Evolutionary conservation across 2,329 filamentous ascomycete genomes (phyloP).

Genomic region (Nigrograna mackinnonii): DNA sequence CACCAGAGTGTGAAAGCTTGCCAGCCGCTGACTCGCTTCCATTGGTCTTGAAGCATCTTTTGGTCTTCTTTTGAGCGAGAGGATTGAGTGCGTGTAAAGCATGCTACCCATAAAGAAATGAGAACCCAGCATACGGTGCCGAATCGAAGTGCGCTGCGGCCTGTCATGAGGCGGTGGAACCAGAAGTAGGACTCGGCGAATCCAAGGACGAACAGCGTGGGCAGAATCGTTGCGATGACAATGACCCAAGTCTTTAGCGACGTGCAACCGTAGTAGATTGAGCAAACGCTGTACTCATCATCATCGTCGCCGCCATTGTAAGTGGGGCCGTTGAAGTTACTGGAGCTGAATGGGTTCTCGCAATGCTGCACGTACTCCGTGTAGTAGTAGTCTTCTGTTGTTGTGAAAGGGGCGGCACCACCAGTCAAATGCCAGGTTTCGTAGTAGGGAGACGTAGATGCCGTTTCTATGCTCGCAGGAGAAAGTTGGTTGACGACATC

Average conservation of each 20-base stretch:
- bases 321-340: constrained; percentile 8
- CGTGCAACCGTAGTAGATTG: constrained; percentile 17
- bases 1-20: constrained; percentile 36
- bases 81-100: constrained; percentile 36
- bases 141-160: constrained; percentile 29
- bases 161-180: constrained; percentile 39
- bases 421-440: constrained; percentile 30
- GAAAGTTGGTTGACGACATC: constrained; percentile 25
- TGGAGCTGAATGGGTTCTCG: constrained; percentile 12
- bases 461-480: constrained; percentile 21
- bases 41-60: constrained; percentile 29
- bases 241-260: constrained; percentile 29
- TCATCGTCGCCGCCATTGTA: constrained; percentile 8
- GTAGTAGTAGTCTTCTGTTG: constrained; percentile 24
- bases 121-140: constrained; percentile 36
- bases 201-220: constrained; percentile 33
- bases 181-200: constrained; percentile 36
- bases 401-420: constrained; percentile 27
- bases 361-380: constrained; percentile 26
- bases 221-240: constrained; percentile 27
- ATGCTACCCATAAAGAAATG: constrained; percentile 31
- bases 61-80: constrained; percentile 32
- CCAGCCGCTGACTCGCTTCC: constrained; percentile 28
- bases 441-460: constrained; percentile 11
- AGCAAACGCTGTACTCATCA: constrained; percentile 6